Percentiles rank a stretch among this genome's conserved stretches.
Conservation (phyloP, 2,329 filamentous ascomycete species). For the Magnaporthiopsis poae region DNA sequence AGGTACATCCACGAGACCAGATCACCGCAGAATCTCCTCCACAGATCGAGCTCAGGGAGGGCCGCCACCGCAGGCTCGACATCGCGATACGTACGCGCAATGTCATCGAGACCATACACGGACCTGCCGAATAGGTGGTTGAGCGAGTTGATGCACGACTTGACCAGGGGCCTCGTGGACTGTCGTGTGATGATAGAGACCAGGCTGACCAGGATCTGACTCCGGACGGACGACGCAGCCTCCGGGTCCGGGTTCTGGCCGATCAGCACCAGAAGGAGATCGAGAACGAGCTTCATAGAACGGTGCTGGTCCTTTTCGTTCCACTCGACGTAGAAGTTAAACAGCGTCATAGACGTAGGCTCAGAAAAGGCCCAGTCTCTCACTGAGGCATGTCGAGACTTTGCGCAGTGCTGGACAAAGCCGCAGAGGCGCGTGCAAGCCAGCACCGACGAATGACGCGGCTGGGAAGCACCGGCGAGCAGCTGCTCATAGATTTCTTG, state of each 20-base stretch:
- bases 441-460: constrained; percentile 45
- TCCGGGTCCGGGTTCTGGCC: constrained; percentile 36
- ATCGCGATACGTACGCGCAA: constrained; percentile 32
- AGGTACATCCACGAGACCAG: constrained; percentile 41
- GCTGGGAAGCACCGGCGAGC: constrained; percentile 39
- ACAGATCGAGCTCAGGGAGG: constrained; percentile 18
- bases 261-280: constrained; percentile 44
- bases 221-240: constrained; percentile 30
- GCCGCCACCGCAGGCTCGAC: constrained; percentile 19
- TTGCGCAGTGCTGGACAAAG: constrained; percentile 50
- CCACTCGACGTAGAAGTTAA: constrained; percentile 57
- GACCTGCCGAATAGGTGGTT: constrained; percentile 56
- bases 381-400: constrained; percentile 34
- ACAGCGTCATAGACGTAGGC: constrained; percentile 38
- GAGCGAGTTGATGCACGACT: constrained; percentile 59
- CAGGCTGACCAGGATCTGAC: constrained; percentile 38
- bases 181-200: constrained; percentile 51
- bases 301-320: constrained; percentile 56
- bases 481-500: constrained; percentile 34
- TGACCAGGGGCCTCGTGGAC: constrained; percentile 54
- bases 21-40: constrained; percentile 23
- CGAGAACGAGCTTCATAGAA: constrained; percentile 53
- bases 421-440: constrained; percentile 51
- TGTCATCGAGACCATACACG: constrained; percentile 39
- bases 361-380: constrained; percentile 42